These are phyloP conservation scores for Nakazawaea sp. DNA, from an alignment of 805 yeast species.

Conservation along the genomic window DNA sequence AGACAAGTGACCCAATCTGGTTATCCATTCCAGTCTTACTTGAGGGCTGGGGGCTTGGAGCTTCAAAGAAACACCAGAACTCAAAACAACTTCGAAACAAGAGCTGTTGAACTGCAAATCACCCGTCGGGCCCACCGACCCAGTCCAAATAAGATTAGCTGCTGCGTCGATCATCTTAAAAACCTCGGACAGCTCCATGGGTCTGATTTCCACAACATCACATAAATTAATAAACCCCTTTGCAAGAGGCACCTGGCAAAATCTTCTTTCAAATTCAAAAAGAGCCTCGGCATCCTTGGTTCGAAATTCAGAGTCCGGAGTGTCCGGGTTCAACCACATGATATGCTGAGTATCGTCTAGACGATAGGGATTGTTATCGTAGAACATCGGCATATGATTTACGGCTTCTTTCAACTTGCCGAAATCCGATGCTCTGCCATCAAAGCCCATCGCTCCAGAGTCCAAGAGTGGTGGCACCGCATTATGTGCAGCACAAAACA, in stretches of 20 bases:
- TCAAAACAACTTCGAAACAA: conserved; percentile 44
- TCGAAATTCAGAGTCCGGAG: conserved; percentile 32
- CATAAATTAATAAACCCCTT: conserved; percentile 57
- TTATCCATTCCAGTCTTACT: conserved; percentile 64
- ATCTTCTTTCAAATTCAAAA: conserved; percentile 59
- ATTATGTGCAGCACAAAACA: conserved; percentile 45
- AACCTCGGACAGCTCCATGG: conserved; percentile 21
- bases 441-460: conserved; percentile 13
- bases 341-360: conserved; percentile 45
- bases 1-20: conserved; percentile 32
- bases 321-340: conserved; percentile 47
- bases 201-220: conserved; percentile 33
- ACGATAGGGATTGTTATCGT: conserved; percentile 48
- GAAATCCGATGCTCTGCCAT: conserved; percentile 22
- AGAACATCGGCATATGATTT: conserved; percentile 27
- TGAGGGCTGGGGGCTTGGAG: conserved; percentile 47
- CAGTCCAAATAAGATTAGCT: conserved; percentile 22
- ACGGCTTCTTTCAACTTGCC: conserved; percentile 17
- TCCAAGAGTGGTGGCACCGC: conserved; percentile 59
- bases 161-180: conserved; percentile 22
- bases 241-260: conserved; percentile 48
- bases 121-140: conserved; percentile 15
- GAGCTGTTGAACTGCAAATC: too few relatives aligned
- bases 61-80: conserved; percentile 37
- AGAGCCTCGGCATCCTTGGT: conserved; percentile 50